A percentile compares a stretch with the other conserved stretches of the same genome.
Evolutionary conservation across 1,284 basidiomycete genomes (phyloP).

Genomic region (Marasmius tenuissimus): DNA sequence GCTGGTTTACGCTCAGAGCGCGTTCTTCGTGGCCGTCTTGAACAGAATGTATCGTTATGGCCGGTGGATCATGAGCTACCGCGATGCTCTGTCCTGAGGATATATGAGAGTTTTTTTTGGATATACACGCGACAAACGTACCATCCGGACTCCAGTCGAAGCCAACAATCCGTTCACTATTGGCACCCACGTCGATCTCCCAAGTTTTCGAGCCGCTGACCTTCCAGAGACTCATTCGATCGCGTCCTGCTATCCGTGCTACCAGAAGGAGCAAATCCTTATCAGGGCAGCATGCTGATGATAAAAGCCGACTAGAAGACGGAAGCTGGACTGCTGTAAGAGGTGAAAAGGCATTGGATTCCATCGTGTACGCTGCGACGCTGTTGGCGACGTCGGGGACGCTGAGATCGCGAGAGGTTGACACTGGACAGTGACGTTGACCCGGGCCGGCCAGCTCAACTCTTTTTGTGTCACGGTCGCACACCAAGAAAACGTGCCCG

Average conservation of each 20-base stretch:
- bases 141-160: conserved; percentile 82
- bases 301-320: conserved; percentile 53
- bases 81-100: conserved; percentile 68
- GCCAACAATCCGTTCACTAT: conserved; percentile 50
- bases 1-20: conserved; percentile 30
- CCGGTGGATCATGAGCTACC: conserved; percentile 67
- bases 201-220: conserved; percentile 76
- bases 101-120: conserved; percentile 12
- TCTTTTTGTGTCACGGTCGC: neutral
- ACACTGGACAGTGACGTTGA: neutral
- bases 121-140: conserved; percentile 29
- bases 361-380: conserved; percentile 27
- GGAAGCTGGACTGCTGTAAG: conserved; percentile 61
- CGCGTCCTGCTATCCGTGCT: conserved; percentile 61
- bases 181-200: conserved; percentile 65
- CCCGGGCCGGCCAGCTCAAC: neutral
- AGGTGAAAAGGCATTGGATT: conserved; percentile 49
- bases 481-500: neutral
- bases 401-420: neutral
- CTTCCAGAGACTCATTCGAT: conserved; percentile 76
- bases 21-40: conserved; percentile 66
- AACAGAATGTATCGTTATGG: conserved; percentile 69
- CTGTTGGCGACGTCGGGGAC: neutral
- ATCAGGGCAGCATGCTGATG: conserved; percentile 77
- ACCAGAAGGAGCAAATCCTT: conserved; percentile 76